phyloP scores from a whole-genome alignment of 345 rosid species.

The Eucalyptus regnans region DNA sequence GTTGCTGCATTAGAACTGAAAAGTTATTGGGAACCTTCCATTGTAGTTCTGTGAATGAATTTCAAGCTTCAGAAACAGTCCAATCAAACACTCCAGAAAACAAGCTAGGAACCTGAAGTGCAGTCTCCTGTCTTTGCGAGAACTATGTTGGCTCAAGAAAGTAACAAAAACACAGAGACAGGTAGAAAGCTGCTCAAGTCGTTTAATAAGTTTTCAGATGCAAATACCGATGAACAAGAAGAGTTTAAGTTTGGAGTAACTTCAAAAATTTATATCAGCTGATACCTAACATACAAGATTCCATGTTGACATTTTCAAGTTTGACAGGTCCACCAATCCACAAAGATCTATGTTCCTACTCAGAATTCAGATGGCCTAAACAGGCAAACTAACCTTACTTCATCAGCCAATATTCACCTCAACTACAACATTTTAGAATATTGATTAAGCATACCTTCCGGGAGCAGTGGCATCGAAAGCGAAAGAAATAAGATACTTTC shows the following conservation, averaged over 20 bases:
- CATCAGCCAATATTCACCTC: background rate
- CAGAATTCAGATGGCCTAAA: background rate
- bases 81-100: background rate
- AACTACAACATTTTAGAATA: background rate
- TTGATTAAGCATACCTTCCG: conserved; percentile 16
- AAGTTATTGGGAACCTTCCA: background rate
- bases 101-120: background rate
- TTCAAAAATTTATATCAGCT: background rate
- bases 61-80: background rate
- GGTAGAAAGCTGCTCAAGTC: background rate
- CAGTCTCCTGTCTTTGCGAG: background rate
- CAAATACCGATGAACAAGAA: background rate
- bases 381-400: background rate
- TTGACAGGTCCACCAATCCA: background rate
- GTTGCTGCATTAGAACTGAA: background rate
- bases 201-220: background rate
- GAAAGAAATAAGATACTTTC: conserved; percentile 28
- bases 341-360: background rate
- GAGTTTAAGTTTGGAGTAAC: background rate
- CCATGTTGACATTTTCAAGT: background rate
- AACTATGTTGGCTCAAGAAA: background rate
- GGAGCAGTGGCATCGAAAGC: conserved; percentile 38
- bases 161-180: background rate
- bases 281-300: background rate
- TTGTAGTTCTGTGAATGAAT: background rate